Evolutionary conservation across 2,329 filamentous ascomycete species (phyloP).

Genomic region (Fusarium chlamydosporum): DNA sequence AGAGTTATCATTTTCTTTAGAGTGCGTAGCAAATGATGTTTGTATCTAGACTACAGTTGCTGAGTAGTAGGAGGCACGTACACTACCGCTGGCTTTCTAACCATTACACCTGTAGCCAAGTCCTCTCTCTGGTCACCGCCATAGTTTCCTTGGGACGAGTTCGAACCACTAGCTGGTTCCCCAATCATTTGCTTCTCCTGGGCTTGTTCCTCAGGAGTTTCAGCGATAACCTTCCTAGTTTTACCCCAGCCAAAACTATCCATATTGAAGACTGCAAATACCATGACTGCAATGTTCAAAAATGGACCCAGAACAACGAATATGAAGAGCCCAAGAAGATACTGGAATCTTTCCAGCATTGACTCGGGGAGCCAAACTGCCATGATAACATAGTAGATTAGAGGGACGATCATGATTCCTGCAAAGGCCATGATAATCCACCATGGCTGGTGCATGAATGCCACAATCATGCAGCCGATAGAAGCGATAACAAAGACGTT

Average conservation of each 20-base stretch:
- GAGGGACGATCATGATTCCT: slow-evolving; percentile 47
- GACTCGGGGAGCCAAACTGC: slow-evolving; percentile 46
- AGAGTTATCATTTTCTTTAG: not conserved
- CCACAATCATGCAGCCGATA: slow-evolving; percentile 49
- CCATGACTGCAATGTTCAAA: slow-evolving; percentile 48
- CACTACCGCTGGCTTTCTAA: slow-evolving; percentile 17
- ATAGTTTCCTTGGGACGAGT: not conserved
- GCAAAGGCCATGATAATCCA: slow-evolving; percentile 50
- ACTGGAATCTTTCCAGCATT: slow-evolving; percentile 43
- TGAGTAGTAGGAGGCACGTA: slow-evolving; percentile 22
- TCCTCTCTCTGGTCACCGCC: not conserved
- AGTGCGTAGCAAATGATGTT: not conserved
- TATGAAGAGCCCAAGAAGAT: slow-evolving; percentile 40
- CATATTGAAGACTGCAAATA: slow-evolving; percentile 50
- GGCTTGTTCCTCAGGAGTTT: slow-evolving; percentile 15
- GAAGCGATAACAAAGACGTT: slow-evolving; percentile 49
- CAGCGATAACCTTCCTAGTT: slow-evolving; percentile 43
- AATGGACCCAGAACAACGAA: slow-evolving; percentile 48
- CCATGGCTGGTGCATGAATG: slow-evolving; percentile 48
- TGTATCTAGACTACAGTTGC: not conserved
- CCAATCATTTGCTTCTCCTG: slow-evolving; percentile 16
- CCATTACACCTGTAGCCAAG: not conserved
- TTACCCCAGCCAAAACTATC: slow-evolving; percentile 51
- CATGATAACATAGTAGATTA: slow-evolving; percentile 47
- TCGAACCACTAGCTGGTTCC: not conserved